These are phyloP conservation scores for Casuarina equisetifolia DNA, from an alignment of 306 rosid genomes.

Conservation along the genomic window DNA sequence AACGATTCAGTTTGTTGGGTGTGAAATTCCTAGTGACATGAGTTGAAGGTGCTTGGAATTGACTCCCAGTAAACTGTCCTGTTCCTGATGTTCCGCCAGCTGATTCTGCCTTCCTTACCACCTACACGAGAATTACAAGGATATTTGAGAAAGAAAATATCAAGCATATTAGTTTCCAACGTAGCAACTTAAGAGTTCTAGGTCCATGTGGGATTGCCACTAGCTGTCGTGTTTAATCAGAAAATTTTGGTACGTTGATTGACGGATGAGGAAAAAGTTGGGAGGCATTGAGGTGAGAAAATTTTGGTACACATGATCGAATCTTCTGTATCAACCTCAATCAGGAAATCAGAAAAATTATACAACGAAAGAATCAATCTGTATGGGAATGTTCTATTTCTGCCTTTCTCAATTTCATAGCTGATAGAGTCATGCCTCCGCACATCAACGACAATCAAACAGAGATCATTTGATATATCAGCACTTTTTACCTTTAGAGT, in stretches of 20 bases:
- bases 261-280: neutral
- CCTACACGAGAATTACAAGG: slow-evolving; percentile 10
- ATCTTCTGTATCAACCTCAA: slow-evolving; percentile 3
- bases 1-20: neutral
- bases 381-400: neutral
- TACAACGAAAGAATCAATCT: neutral
- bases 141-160: neutral
- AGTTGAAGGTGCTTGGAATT: neutral
- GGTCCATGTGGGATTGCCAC: neutral
- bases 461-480: neutral
- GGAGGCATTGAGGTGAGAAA: neutral
- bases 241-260: neutral
- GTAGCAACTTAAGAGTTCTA: neutral
- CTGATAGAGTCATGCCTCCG: neutral
- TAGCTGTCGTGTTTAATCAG: neutral
- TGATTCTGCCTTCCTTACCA: slow-evolving; percentile 16
- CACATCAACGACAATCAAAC: neutral
- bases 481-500: slow-evolving; percentile 24
- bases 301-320: neutral
- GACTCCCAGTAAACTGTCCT: slow-evolving; percentile 1
- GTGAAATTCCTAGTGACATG: neutral
- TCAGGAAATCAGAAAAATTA: neutral
- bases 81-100: slow-evolving; percentile 16
- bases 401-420: neutral
- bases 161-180: neutral